Base-by-base conservation (phyloP, 2,329 filamentous ascomycete species). In the Balansia obtecta region DNA sequence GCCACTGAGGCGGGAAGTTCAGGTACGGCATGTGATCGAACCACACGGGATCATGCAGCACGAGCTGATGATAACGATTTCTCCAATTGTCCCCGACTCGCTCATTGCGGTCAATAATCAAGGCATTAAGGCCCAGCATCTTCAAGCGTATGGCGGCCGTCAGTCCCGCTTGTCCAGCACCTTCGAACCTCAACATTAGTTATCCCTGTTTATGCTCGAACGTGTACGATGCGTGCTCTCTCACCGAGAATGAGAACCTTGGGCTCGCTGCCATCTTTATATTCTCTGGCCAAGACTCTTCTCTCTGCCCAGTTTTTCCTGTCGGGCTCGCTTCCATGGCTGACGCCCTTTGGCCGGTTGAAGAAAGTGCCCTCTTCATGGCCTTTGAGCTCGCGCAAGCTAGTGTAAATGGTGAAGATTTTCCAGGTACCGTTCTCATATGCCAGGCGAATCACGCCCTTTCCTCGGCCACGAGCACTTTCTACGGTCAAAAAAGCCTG, bases 21-120 rank as follows among this genome's bases (percentile, higher is more conserved):
- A 87, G 56, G 60, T 84, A 86, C 0, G 83, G 79, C 68, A 85
- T 67, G 57, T 80, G 76, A 49, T 77, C 73, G 51, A 72, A 77
- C 69, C 71, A 82, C 2, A 85, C 77, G 0, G 82, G 80, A 56
- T 86, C 83, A 56, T 87, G 83, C 0, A 83, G 74, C 1, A 85
- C 80, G 0, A 86, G 74, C 53, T 82, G 77, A 54, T 78, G 73
- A 55, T 85, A 85, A 44, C 81, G 65, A 39, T 71, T 69, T 15
- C 80, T 70, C 82, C 82, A 85, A 59, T 79, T 83, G 54, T 85
- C 80, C 13, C 81, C 81, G 0, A 85, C 67, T 2, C 72, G 68
- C 0, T 73, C 67, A 50, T 81, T 77, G 20, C 70, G 67, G 56
- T 85, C 81, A 18, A 85, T 68, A n/a, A 84, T 58, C 1, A 85